Percentiles rank a stretch among this genome's conserved stretches.
phyloP scores from a whole-genome alignment of 371 early-diverging fungal species.

The Circinella minor region DNA sequence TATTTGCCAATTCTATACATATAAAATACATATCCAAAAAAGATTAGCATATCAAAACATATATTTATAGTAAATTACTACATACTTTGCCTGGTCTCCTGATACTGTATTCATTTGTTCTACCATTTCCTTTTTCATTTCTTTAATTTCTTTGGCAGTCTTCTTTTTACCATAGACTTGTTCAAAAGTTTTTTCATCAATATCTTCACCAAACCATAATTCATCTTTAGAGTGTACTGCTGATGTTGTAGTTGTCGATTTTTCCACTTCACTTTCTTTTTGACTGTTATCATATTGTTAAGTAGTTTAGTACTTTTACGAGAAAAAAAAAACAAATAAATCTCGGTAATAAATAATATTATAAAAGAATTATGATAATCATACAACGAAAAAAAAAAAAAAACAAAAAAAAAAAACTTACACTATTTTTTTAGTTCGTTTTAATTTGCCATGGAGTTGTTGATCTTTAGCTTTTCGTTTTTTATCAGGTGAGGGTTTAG shows the following conservation, averaged over 20 bases:
- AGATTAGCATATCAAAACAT: neutral
- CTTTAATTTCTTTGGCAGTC: conserved; percentile 17
- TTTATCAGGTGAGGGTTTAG: conserved; percentile 1
- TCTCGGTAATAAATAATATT: no score
- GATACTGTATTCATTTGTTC: conserved; percentile 42
- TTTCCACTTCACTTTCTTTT: conserved; percentile 7
- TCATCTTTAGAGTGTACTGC: conserved; percentile 49
- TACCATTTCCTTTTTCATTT: conserved; percentile 31
- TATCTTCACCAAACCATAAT: conserved; percentile 66
- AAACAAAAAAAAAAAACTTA: neutral
- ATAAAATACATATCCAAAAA: neutral
- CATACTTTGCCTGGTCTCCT: conserved; percentile 52
- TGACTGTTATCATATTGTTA: no score
- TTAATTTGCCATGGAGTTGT: neutral
- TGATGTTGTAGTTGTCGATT: conserved; percentile 11
- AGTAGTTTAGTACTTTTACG: no score
- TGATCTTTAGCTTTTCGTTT: conserved; percentile 15
- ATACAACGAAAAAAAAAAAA: neutral
- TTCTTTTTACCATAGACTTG: conserved; percentile 46
- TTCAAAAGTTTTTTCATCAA: conserved; percentile 56
- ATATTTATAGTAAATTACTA: neutral
- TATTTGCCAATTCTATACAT: conserved; percentile 71
- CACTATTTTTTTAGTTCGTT: conserved; percentile 16
- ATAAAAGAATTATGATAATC: neutral
- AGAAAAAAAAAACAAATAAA: no score